These are phyloP conservation scores for Schizochytrium sp. DNA, from an alignment of 108 stramenopile genomes.

Conservation along the genomic window DNA sequence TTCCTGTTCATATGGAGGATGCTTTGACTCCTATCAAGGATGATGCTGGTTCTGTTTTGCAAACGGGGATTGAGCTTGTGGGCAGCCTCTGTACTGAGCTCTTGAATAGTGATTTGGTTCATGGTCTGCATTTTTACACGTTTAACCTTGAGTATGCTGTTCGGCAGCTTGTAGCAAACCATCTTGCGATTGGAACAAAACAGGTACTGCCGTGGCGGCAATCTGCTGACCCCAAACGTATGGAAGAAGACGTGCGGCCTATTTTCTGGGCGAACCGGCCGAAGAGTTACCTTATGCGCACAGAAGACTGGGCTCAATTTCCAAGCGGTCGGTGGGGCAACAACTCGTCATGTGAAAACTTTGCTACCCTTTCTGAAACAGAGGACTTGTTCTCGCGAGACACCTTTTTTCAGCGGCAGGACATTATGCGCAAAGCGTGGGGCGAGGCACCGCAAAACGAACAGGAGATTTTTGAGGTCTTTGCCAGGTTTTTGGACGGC, in stretches of 20 bases:
- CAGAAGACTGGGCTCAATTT: constrained; percentile 96
- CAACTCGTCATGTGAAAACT: constrained; percentile 65
- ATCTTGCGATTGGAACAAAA: constrained; percentile 19
- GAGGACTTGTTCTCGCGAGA: constrained; percentile 62
- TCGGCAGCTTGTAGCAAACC: constrained; percentile 76
- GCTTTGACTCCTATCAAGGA: constrained; percentile 79
- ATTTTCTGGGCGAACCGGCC: constrained; percentile 98
- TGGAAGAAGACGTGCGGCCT: constrained; percentile 89
- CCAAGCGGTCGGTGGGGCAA: constrained; percentile 95
- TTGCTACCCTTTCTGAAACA: not conserved
- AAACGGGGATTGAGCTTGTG: constrained; percentile 86
- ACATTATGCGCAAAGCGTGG: constrained; percentile 88
- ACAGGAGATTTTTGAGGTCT: constrained; percentile 90
- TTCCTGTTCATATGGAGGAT: constrained; percentile 70
- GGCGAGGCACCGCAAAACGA: constrained; percentile 83
- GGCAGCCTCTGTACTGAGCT: constrained; percentile 84
- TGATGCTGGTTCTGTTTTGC: constrained; percentile 89
- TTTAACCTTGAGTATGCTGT: constrained; percentile 90
- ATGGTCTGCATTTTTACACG: constrained; percentile 95
- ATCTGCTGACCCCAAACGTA: constrained; percentile 79
- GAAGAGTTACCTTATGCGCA: constrained; percentile 89
- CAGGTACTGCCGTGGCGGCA: constrained; percentile 83
- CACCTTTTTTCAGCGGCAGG: constrained; percentile 82
- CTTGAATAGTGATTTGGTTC: constrained; percentile 72
- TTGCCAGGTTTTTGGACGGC: constrained; percentile 90